These are phyloP conservation scores for Eutypella sp. DNA, from an alignment of 2,329 filamentous ascomycete genomes.

Conservation along the genomic window DNA sequence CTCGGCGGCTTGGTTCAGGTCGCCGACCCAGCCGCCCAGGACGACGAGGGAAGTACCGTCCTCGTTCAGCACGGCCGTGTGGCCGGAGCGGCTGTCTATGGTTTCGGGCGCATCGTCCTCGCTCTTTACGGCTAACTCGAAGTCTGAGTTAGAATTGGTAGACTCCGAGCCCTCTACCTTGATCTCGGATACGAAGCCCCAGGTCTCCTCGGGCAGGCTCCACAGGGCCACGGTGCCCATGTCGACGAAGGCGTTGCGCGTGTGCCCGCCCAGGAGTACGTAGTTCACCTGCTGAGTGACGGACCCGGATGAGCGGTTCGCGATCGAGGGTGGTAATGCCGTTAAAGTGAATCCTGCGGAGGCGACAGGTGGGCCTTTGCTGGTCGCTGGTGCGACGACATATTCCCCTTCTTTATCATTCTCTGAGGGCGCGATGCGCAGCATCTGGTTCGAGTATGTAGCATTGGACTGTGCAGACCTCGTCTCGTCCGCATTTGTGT, in stretches of 20 bases:
- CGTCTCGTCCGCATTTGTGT: conserved; percentile 35
- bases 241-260: conserved; percentile 78
- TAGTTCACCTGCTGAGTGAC: conserved; percentile 72
- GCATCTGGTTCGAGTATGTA: conserved; percentile 76
- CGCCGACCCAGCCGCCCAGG: conserved; percentile 88
- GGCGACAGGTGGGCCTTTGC: conserved; percentile 61
- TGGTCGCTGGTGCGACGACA: conserved; percentile 33
- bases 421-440: conserved; percentile 52
- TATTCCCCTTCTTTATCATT: conserved; percentile 28
- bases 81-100: conserved; percentile 81
- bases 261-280: conserved; percentile 82
- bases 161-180: conserved; percentile 37
- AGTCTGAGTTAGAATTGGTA: conserved; percentile 37
- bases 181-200: conserved; percentile 64
- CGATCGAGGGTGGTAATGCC: conserved; percentile 62
- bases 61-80: conserved; percentile 74
- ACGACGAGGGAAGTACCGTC: conserved; percentile 76
- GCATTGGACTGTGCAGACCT: conserved; percentile 70
- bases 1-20: conserved; percentile 66
- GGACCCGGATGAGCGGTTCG: conserved; percentile 59
- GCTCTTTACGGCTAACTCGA: conserved; percentile 53
- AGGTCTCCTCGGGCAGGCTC: conserved; percentile 78
- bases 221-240: conserved; percentile 89
- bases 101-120: conserved; percentile 26
- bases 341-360: conserved; percentile 88